phyloP scores from a whole-genome alignment of 495 filamentous ascomycete species.

The Daldinia concentrica region DNA sequence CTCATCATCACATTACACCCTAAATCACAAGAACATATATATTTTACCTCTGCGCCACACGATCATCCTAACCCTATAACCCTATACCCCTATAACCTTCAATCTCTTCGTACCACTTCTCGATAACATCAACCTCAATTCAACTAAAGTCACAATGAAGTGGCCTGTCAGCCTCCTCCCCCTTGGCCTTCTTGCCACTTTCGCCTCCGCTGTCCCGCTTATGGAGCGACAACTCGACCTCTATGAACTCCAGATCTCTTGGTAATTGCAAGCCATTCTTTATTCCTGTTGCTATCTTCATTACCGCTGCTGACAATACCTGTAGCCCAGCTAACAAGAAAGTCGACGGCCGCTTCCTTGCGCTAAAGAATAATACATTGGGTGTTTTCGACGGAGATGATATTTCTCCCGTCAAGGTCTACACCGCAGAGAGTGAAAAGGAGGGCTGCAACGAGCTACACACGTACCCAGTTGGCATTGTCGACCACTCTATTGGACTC shows the following conservation, averaged over 20 bases:
- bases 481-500: constrained; percentile 50
- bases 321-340: constrained; percentile 37
- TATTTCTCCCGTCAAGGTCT: constrained; percentile 32
- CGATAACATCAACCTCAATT: neutral
- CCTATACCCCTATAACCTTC: neutral
- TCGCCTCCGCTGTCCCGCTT: constrained; percentile 36
- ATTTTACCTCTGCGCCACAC: neutral
- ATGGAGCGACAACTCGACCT: constrained; percentile 39
- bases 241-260: constrained; percentile 44
- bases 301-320: constrained; percentile 8
- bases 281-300: neutral
- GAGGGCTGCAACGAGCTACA: constrained; percentile 47
- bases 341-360: constrained; percentile 42
- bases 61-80: neutral
- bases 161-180: constrained; percentile 36
- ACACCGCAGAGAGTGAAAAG: constrained; percentile 34
- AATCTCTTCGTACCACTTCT: neutral
- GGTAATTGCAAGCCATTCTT: constrained; percentile 31
- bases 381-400: constrained; percentile 37
- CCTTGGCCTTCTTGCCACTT: constrained; percentile 39
- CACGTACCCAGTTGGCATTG: constrained; percentile 45
- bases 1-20: constrained; percentile 6
- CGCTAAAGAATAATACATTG: constrained; percentile 34
- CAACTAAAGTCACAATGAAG: constrained; percentile 39
- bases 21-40: neutral